Evolutionary conservation across 768 basidiomycete species (phyloP), one percentile per base, ranked within the genome.

Genomic region (Suillus alpinus): DNA sequence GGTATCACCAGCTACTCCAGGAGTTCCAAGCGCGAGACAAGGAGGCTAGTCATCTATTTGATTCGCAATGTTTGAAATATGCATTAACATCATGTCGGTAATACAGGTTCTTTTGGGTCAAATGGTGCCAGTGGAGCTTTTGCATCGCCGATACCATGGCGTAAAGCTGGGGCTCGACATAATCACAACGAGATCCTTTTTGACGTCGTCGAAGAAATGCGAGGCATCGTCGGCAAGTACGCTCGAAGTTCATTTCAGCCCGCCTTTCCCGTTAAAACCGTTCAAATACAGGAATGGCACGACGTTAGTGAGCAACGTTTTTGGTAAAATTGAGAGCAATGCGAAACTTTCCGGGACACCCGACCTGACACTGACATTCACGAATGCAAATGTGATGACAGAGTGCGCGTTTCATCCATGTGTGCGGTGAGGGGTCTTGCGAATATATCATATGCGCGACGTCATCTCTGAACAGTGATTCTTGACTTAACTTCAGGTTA

Each of bases 331-430:
- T n/a, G 85, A 89, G 59, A 82, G 86, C 37, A 93, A 91, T 70
- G 81, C 87, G 46, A 85, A 82, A 71, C 76, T 97, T 59, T 91
- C 93, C 44, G 92, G 91, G 49, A 95, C 88, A 47, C 95, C 95
- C n/a, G 95, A 97, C 68, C 81, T 95, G 57, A 77, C 87, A 2
- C 72, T 96, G 60, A 85, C 82, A 14, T 91, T 96, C 70, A 80
- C 84, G 7, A 94, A 92, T 70, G 82, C 91, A 1, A 84, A 84
- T 66, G 81, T 85, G 34, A 76, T 95, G 67, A 79, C 78, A 2
- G 92, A 95, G 66, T 90, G 88, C 63, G 85, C 91, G 2, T 96
- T 98, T 73, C 96, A 98, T 71, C 86, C 95, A 34, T 97, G 94
- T 71, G 87, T 98, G 59, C 83, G 95, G 93, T 93, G 72, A 60